These are phyloP conservation scores for Noccaea bulbosa DNA, from an alignment of 345 rosid species.

Conservation along the genomic window DNA sequence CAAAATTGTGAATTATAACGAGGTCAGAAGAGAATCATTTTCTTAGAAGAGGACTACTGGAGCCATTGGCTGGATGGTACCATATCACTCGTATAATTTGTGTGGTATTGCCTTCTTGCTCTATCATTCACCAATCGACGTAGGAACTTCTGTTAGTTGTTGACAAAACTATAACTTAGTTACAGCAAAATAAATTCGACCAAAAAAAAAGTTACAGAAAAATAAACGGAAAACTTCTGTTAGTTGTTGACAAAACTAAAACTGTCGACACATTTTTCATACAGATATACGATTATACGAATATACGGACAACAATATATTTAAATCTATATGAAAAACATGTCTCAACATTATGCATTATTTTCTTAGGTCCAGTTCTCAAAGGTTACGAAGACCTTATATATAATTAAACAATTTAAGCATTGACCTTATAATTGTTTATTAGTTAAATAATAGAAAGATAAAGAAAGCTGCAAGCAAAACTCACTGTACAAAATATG, in stretches of 20 bases:
- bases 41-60: no score
- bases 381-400: constrained; percentile 25
- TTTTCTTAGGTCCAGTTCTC: constrained; percentile 7
- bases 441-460: constrained; percentile 1
- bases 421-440: constrained; percentile 33
- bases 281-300: not conserved
- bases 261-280: not conserved
- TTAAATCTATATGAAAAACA: not conserved
- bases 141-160: no score
- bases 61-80: no score
- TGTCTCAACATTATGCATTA: not conserved
- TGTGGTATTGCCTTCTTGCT: no score
- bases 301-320: not conserved
- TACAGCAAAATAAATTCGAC: no score
- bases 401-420: constrained; percentile 4
- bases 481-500: not conserved
- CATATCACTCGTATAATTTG: no score
- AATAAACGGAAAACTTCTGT: no score
- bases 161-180: no score
- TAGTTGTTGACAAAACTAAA: no score
- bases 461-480: constrained; percentile 42
- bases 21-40: no score
- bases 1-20: no score
- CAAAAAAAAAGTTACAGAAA: no score
- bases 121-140: constrained; percentile 15